phyloP scores from a whole-genome alignment of 352 stramenopile genomes.

The Phytophthora chlamydospora region DNA sequence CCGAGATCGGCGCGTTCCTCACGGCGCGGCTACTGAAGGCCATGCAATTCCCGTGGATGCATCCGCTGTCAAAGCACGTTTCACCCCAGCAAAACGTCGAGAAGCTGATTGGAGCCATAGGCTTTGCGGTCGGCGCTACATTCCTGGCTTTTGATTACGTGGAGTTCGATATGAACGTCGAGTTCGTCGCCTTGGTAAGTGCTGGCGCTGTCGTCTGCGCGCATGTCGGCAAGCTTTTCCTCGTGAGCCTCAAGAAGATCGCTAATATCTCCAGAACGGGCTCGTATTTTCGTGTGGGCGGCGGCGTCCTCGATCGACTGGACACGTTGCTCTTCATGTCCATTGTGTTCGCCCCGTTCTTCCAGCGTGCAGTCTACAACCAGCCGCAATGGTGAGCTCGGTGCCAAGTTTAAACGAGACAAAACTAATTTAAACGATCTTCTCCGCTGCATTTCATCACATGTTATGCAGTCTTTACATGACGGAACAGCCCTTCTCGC shows the following conservation, averaged over 20 bases:
- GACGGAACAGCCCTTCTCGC: slow-evolving; percentile 35
- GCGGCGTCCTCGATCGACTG: slow-evolving; percentile 60
- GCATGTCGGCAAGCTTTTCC: slow-evolving; percentile 63
- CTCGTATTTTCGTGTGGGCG: slow-evolving; percentile 54
- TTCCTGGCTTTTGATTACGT: slow-evolving; percentile 42
- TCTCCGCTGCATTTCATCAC: no score
- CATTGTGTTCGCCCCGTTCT: slow-evolving; percentile 60
- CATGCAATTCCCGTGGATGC: slow-evolving; percentile 59
- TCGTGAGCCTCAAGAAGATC: slow-evolving; percentile 70
- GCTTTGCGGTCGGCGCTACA: slow-evolving; percentile 41
- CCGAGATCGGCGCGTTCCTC: slow-evolving; percentile 59
- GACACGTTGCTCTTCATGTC: slow-evolving; percentile 67
- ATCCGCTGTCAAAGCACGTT: slow-evolving; percentile 51
- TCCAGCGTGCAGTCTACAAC: slow-evolving; percentile 43
- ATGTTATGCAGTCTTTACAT: slow-evolving; percentile 28
- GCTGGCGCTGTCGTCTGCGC: slow-evolving; percentile 44
- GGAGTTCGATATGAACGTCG: slow-evolving; percentile 42
- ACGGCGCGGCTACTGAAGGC: slow-evolving; percentile 54
- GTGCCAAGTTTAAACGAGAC: no score
- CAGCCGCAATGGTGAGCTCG: slow-evolving; percentile 34
- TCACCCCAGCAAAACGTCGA: slow-evolving; percentile 68
- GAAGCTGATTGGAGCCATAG: slow-evolving; percentile 55
- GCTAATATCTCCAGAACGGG: slow-evolving; percentile 52
- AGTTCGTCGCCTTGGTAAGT: slow-evolving; percentile 38
- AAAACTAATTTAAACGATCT: no score